These are phyloP conservation scores for Magnusiomyces magnusii DNA, from an alignment of 1,139 yeast species.

Conservation along the genomic window DNA sequence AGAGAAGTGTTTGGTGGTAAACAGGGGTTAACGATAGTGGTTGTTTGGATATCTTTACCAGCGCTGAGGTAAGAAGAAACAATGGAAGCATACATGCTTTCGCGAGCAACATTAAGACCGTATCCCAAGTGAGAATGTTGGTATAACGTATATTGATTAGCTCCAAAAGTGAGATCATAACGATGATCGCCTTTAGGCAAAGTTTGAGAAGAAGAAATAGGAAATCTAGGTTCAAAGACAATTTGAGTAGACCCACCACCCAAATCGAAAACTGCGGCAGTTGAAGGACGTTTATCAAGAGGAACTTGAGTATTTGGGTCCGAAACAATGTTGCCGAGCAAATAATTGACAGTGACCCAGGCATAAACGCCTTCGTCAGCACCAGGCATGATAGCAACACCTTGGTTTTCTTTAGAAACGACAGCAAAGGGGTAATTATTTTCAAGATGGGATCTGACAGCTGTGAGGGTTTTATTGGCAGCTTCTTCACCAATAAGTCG, in stretches of 20 bases:
- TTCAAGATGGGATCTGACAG: slow-evolving; percentile 63
- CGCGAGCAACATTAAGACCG: slow-evolving; percentile 89
- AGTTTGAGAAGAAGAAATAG: slow-evolving; percentile 38
- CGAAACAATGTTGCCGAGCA: slow-evolving; percentile 77
- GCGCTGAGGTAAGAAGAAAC: slow-evolving; percentile 14
- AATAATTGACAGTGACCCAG: slow-evolving; percentile 86
- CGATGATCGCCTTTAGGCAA: slow-evolving; percentile 81
- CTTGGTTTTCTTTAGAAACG: slow-evolving; percentile 52
- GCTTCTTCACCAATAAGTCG: slow-evolving; percentile 69
- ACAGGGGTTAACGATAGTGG: slow-evolving; percentile 54
- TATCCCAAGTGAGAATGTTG: slow-evolving; percentile 89
- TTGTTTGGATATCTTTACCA: slow-evolving; percentile 10
- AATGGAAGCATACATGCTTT: slow-evolving; percentile 53
- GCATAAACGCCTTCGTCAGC: slow-evolving; percentile 93
- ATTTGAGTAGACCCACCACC: slow-evolving; percentile 98
- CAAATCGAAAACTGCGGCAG: slow-evolving; percentile 89
- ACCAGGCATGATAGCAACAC: slow-evolving; percentile 87
- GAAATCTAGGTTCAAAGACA: slow-evolving; percentile 77
- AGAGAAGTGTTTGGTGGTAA: slow-evolving; percentile 57
- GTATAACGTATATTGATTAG: slow-evolving; percentile 61
- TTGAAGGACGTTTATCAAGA: slow-evolving; percentile 37
- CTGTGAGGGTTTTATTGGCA: slow-evolving; percentile 56
- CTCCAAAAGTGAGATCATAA: slow-evolving; percentile 67
- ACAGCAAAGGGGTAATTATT: slow-evolving; percentile 77
- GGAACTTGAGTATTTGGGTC: slow-evolving; percentile 40